phyloP scores from a whole-genome alignment of 2,329 filamentous ascomycete species.

The Curvularia sp. region DNA sequence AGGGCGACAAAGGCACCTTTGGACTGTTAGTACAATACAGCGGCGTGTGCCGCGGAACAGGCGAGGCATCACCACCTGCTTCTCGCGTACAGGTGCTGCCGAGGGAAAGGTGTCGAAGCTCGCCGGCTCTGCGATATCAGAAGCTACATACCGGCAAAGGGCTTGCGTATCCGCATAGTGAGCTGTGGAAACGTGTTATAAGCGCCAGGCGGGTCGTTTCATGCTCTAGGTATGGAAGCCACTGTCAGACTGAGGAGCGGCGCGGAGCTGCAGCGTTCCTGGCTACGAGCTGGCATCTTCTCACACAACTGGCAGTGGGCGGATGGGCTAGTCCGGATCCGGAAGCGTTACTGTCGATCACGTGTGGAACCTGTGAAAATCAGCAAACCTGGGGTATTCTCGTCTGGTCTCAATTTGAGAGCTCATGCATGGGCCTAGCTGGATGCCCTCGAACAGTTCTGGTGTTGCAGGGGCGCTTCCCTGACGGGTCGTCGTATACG shows the following conservation, averaged over 20 bases:
- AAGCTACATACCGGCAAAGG: constrained; percentile 19
- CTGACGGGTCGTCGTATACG: neutral
- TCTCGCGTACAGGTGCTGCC: neutral
- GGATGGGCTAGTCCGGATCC: neutral
- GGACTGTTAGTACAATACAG: constrained; percentile 2
- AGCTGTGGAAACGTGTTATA: constrained; percentile 1
- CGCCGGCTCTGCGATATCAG: constrained; percentile 9
- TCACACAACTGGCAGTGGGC: constrained; percentile 12
- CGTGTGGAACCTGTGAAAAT: constrained; percentile 23
- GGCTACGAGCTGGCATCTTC: constrained; percentile 18
- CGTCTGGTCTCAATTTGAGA: constrained; percentile 8
- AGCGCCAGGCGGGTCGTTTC: constrained; percentile 1
- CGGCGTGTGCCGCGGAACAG: neutral
- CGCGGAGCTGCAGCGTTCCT: constrained; percentile 15
- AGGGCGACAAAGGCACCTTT: constrained; percentile 63
- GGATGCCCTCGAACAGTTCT: neutral
- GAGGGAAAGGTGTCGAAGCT: neutral
- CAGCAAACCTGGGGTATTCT: constrained; percentile 16
- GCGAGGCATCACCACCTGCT: neutral
- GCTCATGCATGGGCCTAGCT: neutral
- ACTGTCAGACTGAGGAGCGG: constrained; percentile 7
- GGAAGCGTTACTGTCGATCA: constrained; percentile 14
- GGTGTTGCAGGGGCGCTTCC: neutral
- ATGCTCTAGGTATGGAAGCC: constrained; percentile 2
- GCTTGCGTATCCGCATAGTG: constrained; percentile 20